phyloP scores from a whole-genome alignment of 2,329 filamentous ascomycete genomes.

The Epichloe brachyelytri region DNA sequence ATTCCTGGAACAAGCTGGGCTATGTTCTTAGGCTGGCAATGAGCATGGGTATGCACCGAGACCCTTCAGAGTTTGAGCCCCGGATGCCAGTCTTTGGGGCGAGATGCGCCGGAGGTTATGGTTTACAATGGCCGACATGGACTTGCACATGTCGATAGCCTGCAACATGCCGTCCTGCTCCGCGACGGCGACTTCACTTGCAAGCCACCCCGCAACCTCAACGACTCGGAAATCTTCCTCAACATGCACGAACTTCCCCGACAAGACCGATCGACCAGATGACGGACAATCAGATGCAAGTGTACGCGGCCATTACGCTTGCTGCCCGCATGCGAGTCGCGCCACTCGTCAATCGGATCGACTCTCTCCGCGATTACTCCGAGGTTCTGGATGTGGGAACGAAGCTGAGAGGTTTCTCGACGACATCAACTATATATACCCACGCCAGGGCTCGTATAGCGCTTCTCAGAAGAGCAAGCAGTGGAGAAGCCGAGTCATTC shows the following conservation, averaged over 20 bases:
- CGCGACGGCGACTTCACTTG: slow-evolving; percentile 42
- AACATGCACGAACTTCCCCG: slow-evolving; percentile 36
- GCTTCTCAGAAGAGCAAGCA: slow-evolving; percentile 33
- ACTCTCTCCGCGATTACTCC: slow-evolving; percentile 37
- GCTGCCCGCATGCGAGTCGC: slow-evolving; percentile 35
- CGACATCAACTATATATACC: slow-evolving; percentile 40
- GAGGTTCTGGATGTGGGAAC: slow-evolving; percentile 40
- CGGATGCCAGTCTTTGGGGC: slow-evolving; percentile 35
- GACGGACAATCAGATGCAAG: slow-evolving; percentile 41
- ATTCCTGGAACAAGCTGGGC: slow-evolving; percentile 42
- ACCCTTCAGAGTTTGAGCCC: slow-evolving; percentile 38
- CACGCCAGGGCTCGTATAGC: slow-evolving; percentile 29
- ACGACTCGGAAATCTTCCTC: slow-evolving; percentile 35
- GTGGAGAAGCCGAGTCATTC: slow-evolving; percentile 36
- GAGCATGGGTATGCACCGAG: slow-evolving; percentile 46
- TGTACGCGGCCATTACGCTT: slow-evolving; percentile 39
- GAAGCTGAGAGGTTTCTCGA: slow-evolving; percentile 40
- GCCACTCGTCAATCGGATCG: slow-evolving; percentile 37
- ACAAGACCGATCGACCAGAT: slow-evolving; percentile 37
- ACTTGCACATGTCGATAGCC: slow-evolving; percentile 40
- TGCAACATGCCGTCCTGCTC: slow-evolving; percentile 38
- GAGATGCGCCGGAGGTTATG: slow-evolving; percentile 42
- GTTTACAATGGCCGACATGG: slow-evolving; percentile 44
- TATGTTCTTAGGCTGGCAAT: slow-evolving; percentile 43
- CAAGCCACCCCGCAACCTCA: slow-evolving; percentile 37